Conservation (phyloP, 163 green algal genomes). For the Scenedesmus sp. region DNA sequence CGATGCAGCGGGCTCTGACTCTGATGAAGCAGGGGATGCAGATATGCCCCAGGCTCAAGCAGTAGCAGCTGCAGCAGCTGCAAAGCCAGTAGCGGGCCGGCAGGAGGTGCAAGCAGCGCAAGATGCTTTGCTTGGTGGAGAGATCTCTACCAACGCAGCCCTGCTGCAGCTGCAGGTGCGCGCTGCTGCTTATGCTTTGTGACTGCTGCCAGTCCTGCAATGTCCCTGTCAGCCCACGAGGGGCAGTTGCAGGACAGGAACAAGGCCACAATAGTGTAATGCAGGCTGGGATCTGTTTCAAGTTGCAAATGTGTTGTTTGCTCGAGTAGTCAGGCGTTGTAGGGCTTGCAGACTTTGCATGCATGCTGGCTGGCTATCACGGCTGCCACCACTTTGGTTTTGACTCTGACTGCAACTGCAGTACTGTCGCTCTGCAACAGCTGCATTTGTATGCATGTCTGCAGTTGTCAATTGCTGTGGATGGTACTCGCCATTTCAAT, state of each 20-base stretch:
- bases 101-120: not conserved
- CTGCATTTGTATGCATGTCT: not conserved
- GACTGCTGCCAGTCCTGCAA: not conserved
- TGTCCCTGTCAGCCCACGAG: not conserved
- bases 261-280: not conserved
- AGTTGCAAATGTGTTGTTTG: no score
- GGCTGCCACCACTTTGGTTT: no score
- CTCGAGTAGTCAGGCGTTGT: no score
- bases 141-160: slow-evolving; percentile 29
- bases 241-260: not conserved
- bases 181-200: not conserved
- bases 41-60: not conserved
- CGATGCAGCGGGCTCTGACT: not conserved
- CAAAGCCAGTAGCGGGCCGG: not conserved
- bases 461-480: not conserved
- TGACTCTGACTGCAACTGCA: no score
- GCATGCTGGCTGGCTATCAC: no score
- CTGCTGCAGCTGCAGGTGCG: slow-evolving; percentile 50
- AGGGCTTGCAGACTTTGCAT: no score
- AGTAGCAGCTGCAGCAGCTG: slow-evolving; percentile 1
- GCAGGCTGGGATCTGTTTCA: no score
- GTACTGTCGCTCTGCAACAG: not conserved
- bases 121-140: slow-evolving; percentile 19
- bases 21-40: not conserved
- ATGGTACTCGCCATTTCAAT: not conserved